Conservation (phyloP, 2,329 filamentous ascomycete species). For the Fusarium vanettenii region DNA sequence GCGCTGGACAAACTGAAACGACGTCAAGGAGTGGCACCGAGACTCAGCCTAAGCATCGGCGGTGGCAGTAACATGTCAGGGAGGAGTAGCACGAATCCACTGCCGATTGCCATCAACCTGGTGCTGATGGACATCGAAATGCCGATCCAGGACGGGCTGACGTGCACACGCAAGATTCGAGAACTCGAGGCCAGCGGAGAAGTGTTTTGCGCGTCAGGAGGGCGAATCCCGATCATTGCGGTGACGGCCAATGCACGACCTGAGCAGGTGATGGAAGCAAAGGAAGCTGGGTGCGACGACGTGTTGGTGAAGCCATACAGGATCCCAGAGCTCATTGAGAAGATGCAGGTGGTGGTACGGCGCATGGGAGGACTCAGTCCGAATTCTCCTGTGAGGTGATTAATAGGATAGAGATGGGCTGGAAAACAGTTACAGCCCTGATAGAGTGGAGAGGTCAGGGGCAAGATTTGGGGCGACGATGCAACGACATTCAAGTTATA, state of each 20-base stretch:
- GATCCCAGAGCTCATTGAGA: conserved; percentile 69
- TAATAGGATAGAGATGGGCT: conserved; percentile 3
- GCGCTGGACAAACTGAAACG: conserved; percentile 60
- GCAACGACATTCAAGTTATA: not conserved
- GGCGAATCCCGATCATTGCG: conserved; percentile 71
- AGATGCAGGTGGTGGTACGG: conserved; percentile 64
- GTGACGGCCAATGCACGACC: conserved; percentile 75
- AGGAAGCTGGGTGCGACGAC: conserved; percentile 67
- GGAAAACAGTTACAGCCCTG: conserved; percentile 31
- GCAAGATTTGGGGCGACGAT: not conserved
- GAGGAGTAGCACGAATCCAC: conserved; percentile 22
- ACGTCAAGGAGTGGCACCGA: conserved; percentile 35
- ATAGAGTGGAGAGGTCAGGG: not conserved
- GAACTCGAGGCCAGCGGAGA: conserved; percentile 67
- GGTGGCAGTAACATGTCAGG: conserved; percentile 12
- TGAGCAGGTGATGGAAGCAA: conserved; percentile 67
- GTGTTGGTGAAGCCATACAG: conserved; percentile 80
- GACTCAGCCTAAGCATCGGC: conserved; percentile 15
- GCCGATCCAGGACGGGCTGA: conserved; percentile 78
- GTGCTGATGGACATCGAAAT: conserved; percentile 84
- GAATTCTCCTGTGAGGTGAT: conserved; percentile 43
- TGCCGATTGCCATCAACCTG: conserved; percentile 61
- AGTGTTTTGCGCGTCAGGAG: conserved; percentile 57
- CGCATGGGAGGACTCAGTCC: conserved; percentile 46
- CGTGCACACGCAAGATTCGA: conserved; percentile 73